Base-by-base conservation (phyloP, 169 alveolate species). In the Plasmodium chabaudi region DNA sequence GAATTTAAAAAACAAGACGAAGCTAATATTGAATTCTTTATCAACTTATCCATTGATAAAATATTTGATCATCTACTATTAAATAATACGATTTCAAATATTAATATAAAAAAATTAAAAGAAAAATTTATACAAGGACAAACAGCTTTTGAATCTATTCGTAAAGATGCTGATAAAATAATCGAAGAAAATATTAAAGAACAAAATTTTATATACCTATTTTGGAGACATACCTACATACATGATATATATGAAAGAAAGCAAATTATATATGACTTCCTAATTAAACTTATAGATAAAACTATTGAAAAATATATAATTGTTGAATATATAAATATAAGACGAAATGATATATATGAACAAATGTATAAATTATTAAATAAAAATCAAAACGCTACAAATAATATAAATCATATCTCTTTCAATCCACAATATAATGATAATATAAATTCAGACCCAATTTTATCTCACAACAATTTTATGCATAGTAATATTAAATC, bases 121-220 rank as follows among this genome's bases (percentile, higher is more conserved):
- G 75, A 63, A 51, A 77, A 64, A 56, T 77, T 77, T 69, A 77
- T 77, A 12, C 88, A 77, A 13, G 88, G 88, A 6, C 88, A 77
- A 13, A 63, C 44, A 39, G 25, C 68, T 4, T 77, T 47, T 77
- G 77, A 77, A 17, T 47, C 49, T 42, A 46, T 77, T 23, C 25
- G 49, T 61, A 77, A 63, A 10, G 88, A 77, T 17, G 75, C 70
- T 17, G 15, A 49, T 49, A 44, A 49, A 19, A 6, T 77, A 12
- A 77, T 77, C 13, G 65, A 39, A 69, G 75, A 63, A 46, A 77
- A 77, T 77, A 77, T 77, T 47, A 77, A 63, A 42, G 75, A 64
- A 46, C 68, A 77, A 6, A 77, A 77, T 46, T 77, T 77, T 77
- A 21, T 77, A 6, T 77, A 63, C 57, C 49, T 77, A 47, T 64